Evolutionary conservation across 1,284 basidiomycete species (phyloP).

Genomic region (Phylloboletellus chloephorus): DNA sequence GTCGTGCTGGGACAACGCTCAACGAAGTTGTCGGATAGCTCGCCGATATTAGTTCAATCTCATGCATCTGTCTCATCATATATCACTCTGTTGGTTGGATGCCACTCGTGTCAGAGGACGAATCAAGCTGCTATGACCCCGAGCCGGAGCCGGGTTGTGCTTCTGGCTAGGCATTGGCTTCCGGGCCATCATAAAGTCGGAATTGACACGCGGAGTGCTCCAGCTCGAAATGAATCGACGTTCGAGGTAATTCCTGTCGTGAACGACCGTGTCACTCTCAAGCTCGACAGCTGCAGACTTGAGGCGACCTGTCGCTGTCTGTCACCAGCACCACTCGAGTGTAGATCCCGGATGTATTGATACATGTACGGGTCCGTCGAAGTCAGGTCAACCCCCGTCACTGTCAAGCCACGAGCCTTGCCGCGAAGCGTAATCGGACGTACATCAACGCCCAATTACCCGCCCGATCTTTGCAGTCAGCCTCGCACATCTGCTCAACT

Average conservation of each 20-base stretch:
- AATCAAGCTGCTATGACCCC: not conserved
- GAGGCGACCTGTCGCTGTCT: constrained; percentile 9
- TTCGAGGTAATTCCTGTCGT: no score
- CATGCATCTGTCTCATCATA: not conserved
- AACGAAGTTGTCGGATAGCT: not conserved
- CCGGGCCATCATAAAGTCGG: no score
- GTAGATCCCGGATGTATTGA: constrained; percentile 8
- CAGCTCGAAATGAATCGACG: no score
- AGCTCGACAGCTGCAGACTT: constrained; percentile 5
- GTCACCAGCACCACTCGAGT: constrained; percentile 3
- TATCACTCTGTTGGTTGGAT: no score
- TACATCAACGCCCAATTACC: constrained; percentile 72
- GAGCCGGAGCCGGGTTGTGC: constrained; percentile 19
- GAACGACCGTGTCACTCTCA: no score
- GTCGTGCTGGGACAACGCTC: no score
- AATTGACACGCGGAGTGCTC: no score
- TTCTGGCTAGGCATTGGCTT: constrained; percentile 16
- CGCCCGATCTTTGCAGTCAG: constrained; percentile 54
- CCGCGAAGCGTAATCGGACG: constrained; percentile 57
- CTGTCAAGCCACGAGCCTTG: constrained; percentile 26
- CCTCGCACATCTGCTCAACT: constrained; percentile 51
- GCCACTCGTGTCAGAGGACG: constrained; percentile 9
- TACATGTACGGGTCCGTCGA: constrained; percentile 1
- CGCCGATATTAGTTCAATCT: not conserved
- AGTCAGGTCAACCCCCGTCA: constrained; percentile 13